Evolutionary conservation across 768 basidiomycete genomes (phyloP).

Genomic region (Rhizopogon roseolus): DNA sequence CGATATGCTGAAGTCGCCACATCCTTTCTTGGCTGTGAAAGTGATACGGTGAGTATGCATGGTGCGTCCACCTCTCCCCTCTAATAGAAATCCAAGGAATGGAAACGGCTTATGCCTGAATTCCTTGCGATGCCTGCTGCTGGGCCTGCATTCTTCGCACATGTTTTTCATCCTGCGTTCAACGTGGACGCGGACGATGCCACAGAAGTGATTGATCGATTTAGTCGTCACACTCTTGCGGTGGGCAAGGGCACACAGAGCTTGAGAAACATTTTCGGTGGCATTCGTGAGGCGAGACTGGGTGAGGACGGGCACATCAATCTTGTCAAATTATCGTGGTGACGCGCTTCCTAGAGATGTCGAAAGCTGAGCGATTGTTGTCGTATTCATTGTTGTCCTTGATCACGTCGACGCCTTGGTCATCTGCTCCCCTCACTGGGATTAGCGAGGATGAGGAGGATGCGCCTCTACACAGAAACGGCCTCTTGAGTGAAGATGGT

Average conservation of each 20-base stretch:
- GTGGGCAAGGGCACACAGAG: constrained; percentile 67
- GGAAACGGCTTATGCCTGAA: constrained; percentile 58
- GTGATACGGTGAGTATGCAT: constrained; percentile 53
- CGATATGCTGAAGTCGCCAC: constrained; percentile 76
- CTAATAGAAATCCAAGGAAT: constrained; percentile 47
- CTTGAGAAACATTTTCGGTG: constrained; percentile 57
- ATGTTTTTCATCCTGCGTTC: constrained; percentile 81
- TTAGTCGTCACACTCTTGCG: constrained; percentile 60
- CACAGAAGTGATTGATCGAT: constrained; percentile 49
- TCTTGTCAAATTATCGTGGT: neutral
- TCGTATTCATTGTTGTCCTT: constrained; percentile 72
- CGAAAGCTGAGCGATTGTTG: constrained; percentile 67
- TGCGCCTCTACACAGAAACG: constrained; percentile 37
- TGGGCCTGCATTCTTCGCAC: constrained; percentile 74
- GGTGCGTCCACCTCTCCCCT: neutral
- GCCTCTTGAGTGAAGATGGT: constrained; percentile 62
- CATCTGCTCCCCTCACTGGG: constrained; percentile 42
- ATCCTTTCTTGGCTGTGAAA: constrained; percentile 75
- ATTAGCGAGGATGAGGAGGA: constrained; percentile 45
- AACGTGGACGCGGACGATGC: constrained; percentile 78
- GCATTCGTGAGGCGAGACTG: constrained; percentile 59
- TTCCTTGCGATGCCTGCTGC: constrained; percentile 58
- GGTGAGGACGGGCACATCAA: constrained; percentile 37
- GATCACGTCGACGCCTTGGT: constrained; percentile 63
- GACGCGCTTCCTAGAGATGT: constrained; percentile 54